A percentile compares a stretch with the other conserved stretches of the same genome.
Conservation (phyloP, 148 eudicot genomes). For the Silene conica region DNA sequence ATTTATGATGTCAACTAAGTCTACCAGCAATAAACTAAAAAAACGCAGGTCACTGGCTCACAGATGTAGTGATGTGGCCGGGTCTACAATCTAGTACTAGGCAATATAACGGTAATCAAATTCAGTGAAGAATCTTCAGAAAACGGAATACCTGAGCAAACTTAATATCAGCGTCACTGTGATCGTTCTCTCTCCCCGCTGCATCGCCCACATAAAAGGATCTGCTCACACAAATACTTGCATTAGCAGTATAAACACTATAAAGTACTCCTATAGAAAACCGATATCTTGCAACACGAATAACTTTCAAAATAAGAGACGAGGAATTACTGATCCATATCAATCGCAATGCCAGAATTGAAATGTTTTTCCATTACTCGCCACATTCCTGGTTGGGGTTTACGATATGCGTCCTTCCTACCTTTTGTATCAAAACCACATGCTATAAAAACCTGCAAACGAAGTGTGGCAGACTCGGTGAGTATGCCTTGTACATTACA, state of each 20-base stretch:
- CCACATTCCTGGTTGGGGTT: constrained; percentile 97
- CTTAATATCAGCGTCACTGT: constrained; percentile 80
- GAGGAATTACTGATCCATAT: constrained; percentile 65
- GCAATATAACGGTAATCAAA: not conserved
- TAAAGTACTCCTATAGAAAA: not conserved
- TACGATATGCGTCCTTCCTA: constrained; percentile 63
- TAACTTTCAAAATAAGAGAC: constrained; percentile 11
- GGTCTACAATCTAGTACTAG: not conserved
- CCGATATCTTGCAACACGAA: not conserved
- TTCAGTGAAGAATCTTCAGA: not conserved
- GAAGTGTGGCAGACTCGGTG: not conserved
- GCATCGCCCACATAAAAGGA: constrained; percentile 99
- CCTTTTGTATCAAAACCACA: constrained; percentile 65
- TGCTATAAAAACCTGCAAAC: constrained; percentile 78
- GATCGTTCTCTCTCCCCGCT: constrained; percentile 77
- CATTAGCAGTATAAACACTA: constrained; percentile 1
- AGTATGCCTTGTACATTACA: not conserved
- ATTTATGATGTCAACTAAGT: not conserved
- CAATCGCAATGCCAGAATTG: constrained; percentile 77
- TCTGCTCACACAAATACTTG: constrained; percentile 32
- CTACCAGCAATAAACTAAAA: not conserved
- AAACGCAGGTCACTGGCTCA: not conserved
- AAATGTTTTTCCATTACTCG: constrained; percentile 72
- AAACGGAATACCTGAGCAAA: constrained; percentile 78
- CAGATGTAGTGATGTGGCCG: not conserved